phyloP scores from a whole-genome alignment of 139 green algal species.

The Penium margaritaceum region DNA sequence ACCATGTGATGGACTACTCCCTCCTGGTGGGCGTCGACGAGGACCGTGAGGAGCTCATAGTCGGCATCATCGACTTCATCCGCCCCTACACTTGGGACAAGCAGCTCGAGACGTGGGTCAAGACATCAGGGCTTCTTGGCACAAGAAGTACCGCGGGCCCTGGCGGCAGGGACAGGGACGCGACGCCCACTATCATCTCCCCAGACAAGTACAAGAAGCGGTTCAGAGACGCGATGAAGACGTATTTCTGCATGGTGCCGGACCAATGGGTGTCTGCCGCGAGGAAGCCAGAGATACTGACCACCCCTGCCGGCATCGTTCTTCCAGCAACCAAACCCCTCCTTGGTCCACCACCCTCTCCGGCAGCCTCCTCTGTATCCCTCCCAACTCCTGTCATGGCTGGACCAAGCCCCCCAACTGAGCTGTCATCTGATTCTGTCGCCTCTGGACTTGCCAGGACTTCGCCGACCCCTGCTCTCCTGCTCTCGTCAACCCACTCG shows the following conservation, averaged over 20 bases:
- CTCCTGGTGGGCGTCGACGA: constrained; percentile 77
- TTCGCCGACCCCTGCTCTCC: too few relatives aligned
- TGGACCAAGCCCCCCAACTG: too few relatives aligned
- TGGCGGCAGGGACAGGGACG: constrained; percentile 45
- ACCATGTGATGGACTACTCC: constrained; percentile 92
- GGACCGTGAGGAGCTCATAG: constrained; percentile 52
- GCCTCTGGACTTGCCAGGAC: too few relatives aligned
- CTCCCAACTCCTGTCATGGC: too few relatives aligned
- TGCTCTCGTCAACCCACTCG: too few relatives aligned
- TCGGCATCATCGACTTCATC: constrained; percentile 92
- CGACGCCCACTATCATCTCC: constrained; percentile 87
- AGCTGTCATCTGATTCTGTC: too few relatives aligned
- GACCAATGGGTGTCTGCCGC: constrained; percentile 33
- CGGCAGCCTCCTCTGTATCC: too few relatives aligned
- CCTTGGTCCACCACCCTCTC: too few relatives aligned
- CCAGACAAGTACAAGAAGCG: constrained; percentile 84
- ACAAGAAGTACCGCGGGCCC: too few relatives aligned
- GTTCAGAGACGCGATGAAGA: constrained; percentile 60
- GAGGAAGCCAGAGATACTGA: background rate
- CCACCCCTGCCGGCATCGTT: background rate
- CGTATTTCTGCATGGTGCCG: constrained; percentile 47
- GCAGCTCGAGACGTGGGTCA: constrained; percentile 94
- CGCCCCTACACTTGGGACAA: constrained; percentile 94
- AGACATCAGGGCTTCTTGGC: constrained; percentile 78
- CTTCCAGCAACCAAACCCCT: too few relatives aligned